These are phyloP conservation scores for Viola pubescens DNA, from an alignment of 441 rosid genomes.

Conservation along the genomic window DNA sequence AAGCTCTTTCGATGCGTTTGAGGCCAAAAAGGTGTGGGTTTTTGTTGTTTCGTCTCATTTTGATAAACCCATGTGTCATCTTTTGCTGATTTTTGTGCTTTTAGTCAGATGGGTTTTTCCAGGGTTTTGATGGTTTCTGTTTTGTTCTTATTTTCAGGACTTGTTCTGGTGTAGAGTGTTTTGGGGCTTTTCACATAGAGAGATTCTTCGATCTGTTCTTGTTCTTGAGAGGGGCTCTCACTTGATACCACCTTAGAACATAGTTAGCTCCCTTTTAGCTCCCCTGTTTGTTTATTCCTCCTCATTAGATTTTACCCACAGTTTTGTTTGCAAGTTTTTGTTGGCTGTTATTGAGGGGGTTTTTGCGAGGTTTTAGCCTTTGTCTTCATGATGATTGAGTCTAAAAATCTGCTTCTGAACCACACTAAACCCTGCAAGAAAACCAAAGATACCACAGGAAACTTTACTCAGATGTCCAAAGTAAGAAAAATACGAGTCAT, in stretches of 20 bases:
- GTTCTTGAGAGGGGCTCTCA: constrained; percentile 51
- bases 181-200: constrained; percentile 63
- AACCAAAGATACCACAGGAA: constrained; percentile 18
- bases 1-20: constrained; percentile 68
- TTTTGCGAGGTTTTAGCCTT: constrained; percentile 22
- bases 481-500: constrained; percentile 59
- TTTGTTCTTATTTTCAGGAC: constrained; percentile 43
- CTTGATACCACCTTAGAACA: constrained; percentile 27
- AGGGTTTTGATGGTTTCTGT: constrained; percentile 5
- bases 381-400: constrained; percentile 31
- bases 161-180: constrained; percentile 62
- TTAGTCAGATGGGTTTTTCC: constrained; percentile 17
- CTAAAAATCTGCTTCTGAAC: constrained; percentile 22
- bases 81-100: background rate
- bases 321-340: constrained; percentile 14
- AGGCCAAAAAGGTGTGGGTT: constrained; percentile 45
- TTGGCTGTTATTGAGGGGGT: constrained; percentile 34
- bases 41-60: background rate
- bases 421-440: constrained; percentile 25
- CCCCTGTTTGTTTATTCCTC: constrained; percentile 1
- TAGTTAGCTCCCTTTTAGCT: too few species aligned
- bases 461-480: constrained; percentile 22
- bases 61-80: background rate
- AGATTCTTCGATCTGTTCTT: constrained; percentile 48
- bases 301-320: background rate